Percentiles rank a stretch among this genome's conserved stretches.
These are phyloP conservation scores for Torulaspora gathmanii DNA, from an alignment of 805 yeast species.

Conservation along the genomic window DNA sequence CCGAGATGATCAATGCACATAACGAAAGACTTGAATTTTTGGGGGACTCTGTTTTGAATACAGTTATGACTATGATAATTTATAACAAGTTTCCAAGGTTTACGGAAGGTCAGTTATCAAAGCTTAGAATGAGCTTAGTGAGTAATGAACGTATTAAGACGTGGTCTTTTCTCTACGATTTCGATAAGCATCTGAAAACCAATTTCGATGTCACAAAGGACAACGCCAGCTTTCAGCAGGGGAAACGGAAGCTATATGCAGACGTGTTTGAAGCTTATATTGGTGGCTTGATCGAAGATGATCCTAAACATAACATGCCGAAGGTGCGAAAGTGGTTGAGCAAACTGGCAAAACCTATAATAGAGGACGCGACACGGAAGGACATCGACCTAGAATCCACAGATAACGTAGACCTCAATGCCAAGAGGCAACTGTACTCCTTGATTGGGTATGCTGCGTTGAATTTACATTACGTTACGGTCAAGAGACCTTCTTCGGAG, in stretches of 20 bases:
- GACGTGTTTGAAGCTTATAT: slow-evolving; percentile 93
- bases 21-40: slow-evolving; percentile 86
- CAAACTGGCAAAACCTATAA: slow-evolving; percentile 46
- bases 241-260: slow-evolving; percentile 69
- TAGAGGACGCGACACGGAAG: slow-evolving; percentile 25
- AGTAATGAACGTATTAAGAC: slow-evolving; percentile 66
- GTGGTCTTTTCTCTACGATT: slow-evolving; percentile 65
- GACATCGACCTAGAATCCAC: slow-evolving; percentile 32
- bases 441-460: slow-evolving; percentile 69
- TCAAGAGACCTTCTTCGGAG: slow-evolving; percentile 34
- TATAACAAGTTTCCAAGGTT: slow-evolving; percentile 62
- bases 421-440: slow-evolving; percentile 74
- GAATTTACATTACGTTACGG: slow-evolving; percentile 55
- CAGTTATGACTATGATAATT: slow-evolving; percentile 63
- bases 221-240: slow-evolving; percentile 38
- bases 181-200: slow-evolving; percentile 52
- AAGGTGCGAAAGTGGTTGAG: slow-evolving; percentile 55
- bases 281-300: slow-evolving; percentile 71
- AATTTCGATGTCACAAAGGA: slow-evolving; percentile 39
- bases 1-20: slow-evolving; percentile 57
- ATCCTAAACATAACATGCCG: slow-evolving; percentile 41
- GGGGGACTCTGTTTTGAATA: slow-evolving; percentile 82
- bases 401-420: slow-evolving; percentile 49
- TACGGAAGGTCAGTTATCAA: slow-evolving; percentile 77
- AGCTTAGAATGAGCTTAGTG: slow-evolving; percentile 63